phyloP scores from a whole-genome alignment of 345 rosid species.

The Salix suchowensis region DNA sequence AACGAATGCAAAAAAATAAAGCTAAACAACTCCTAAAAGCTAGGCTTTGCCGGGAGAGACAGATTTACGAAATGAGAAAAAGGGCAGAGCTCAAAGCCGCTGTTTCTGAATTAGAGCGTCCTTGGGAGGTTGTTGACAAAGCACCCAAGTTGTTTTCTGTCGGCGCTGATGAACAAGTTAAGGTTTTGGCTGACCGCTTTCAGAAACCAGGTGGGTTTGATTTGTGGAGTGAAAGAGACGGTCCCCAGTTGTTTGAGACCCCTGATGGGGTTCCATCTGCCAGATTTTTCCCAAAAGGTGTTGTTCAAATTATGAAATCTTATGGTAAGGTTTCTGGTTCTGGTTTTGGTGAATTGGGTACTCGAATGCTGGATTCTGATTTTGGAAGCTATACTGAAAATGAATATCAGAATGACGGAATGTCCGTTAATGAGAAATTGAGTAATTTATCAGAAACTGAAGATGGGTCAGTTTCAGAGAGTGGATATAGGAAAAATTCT shows the following conservation, averaged over 20 bases:
- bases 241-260: conserved; percentile 57
- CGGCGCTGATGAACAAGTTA: conserved; percentile 69
- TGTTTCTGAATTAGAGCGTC: conserved; percentile 82
- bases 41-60: conserved; percentile 66
- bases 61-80: conserved; percentile 88
- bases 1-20: conserved; percentile 85
- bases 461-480: not conserved
- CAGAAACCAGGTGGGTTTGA: conserved; percentile 88
- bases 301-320: conserved; percentile 70
- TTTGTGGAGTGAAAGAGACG: conserved; percentile 69
- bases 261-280: conserved; percentile 70
- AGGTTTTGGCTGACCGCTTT: conserved; percentile 87
- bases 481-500: not conserved
- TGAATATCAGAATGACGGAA: not conserved
- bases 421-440: not conserved
- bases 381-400: not conserved
- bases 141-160: conserved; percentile 75
- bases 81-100: conserved; percentile 87
- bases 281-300: conserved; percentile 81
- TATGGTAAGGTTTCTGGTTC: conserved; percentile 28
- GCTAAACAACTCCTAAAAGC: conserved; percentile 83
- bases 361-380: not conserved
- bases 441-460: not conserved
- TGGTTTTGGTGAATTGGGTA: conserved; percentile 15
- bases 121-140: conserved; percentile 71